Conservation (phyloP, 2,329 filamentous ascomycete species). For the Cryoendolithus antarcticus region DNA sequence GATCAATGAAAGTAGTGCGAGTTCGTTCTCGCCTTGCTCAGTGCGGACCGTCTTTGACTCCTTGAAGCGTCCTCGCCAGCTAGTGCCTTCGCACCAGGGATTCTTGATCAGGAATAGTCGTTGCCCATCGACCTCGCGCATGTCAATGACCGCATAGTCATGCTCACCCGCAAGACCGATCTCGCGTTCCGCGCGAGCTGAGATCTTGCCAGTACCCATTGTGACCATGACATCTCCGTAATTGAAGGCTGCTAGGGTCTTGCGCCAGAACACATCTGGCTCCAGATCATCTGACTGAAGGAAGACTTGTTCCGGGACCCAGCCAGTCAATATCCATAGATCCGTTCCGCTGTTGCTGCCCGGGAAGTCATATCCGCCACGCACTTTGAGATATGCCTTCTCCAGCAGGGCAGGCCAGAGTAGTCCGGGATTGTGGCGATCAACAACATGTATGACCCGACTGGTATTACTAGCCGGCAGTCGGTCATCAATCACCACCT, state of each 20-base stretch:
- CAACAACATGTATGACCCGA: constrained; percentile 73
- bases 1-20: not conserved
- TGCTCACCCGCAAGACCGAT: constrained; percentile 80
- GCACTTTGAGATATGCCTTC: constrained; percentile 90
- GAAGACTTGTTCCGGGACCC: constrained; percentile 94
- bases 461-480: constrained; percentile 65
- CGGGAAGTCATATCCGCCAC: constrained; percentile 93
- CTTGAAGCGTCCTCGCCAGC: constrained; percentile 49
- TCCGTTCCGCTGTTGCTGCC: constrained; percentile 96
- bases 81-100: constrained; percentile 76
- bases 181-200: constrained; percentile 61
- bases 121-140: constrained; percentile 52
- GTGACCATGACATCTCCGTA: constrained; percentile 77
- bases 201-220: constrained; percentile 76
- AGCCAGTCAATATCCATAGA: constrained; percentile 81
- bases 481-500: constrained; percentile 78
- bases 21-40: constrained; percentile 5
- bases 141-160: constrained; percentile 81
- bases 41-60: not conserved
- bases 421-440: constrained; percentile 66
- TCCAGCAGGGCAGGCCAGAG: constrained; percentile 89
- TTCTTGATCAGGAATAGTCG: constrained; percentile 80
- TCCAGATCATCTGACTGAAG: constrained; percentile 76
- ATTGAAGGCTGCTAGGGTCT: constrained; percentile 61
- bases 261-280: constrained; percentile 62